Evolutionary conservation across 306 rosid genomes (phyloP), one percentile per base, ranked within the genome.

Genomic region (Prosopis cineraria): DNA sequence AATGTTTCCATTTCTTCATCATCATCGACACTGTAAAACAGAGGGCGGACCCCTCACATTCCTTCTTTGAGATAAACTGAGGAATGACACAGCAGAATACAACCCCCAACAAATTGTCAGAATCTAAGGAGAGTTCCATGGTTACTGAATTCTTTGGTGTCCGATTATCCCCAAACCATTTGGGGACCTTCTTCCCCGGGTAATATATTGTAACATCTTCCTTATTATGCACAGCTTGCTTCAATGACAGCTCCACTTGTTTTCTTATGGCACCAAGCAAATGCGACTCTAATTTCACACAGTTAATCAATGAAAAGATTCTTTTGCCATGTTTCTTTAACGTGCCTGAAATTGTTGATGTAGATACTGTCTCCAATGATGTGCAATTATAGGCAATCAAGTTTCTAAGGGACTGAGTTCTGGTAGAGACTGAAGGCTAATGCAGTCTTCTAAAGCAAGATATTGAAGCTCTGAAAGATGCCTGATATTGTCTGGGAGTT

Each of bases 401-500:
- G 1, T 1, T 1, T 48, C 24, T 48, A 48, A 48, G 22, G 22
- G 56, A 48, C 0, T 8, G 56, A 48, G 56, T 7, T 48, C 9
- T 6, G 56, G 56, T 6, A 17, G 10, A 19, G 7, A 14, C 22
- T 0, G 10, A 19, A 48, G 56, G 2, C 7, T 24, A 10, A 2
- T 9, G 77, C 64, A 81, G 47, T 13, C 36, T 81, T 2, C 0
- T 0, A 27, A 68, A 72, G 16, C 17, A 20, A 71, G 75, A 19
- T 1, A 6, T n/a, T 33, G 1, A 0, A 71, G 19, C 25, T n/a
- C 0, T 0, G 64, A 50, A n/a, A 71, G 60, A 16, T 7, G 29
- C 14, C 10, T 24, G 55, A 77, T 50, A 34, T 77, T 67, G 39
- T 77, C 56, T 0, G 80, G 80, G 9, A 77, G 29, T 37, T 66